phyloP scores from a whole-genome alignment of 768 basidiomycete species.

The Crepidotus variabilis region DNA sequence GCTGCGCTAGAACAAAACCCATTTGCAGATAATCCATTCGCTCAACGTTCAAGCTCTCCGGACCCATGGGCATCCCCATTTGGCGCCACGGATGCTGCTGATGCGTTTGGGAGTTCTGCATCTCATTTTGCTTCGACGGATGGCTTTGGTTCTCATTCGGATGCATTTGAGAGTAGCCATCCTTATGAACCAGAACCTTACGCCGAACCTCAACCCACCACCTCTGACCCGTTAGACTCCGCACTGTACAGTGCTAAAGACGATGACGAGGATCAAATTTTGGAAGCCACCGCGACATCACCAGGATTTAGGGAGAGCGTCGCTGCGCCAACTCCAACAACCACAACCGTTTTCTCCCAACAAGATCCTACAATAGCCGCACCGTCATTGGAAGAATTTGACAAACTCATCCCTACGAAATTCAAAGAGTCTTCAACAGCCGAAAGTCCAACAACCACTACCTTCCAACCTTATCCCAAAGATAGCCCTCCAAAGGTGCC shows the following conservation, averaged over 20 bases:
- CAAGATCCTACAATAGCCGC: not conserved
- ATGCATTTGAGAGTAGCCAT: conserved; percentile 18
- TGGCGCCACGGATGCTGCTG: conserved; percentile 27
- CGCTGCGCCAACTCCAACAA: conserved; percentile 11
- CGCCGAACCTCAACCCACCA: conserved; percentile 7
- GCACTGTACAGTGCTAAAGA: conserved; percentile 22
- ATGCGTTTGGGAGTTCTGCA: conserved; percentile 23
- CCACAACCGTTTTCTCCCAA: conserved; percentile 3
- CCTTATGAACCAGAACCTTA: not conserved
- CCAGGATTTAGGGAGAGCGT: conserved; percentile 58
- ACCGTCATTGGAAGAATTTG: not conserved
- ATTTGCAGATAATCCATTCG: conserved; percentile 62
- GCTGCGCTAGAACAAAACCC: conserved; percentile 69
- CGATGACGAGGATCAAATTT: conserved; percentile 31
- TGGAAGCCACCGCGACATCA: conserved; percentile 19
- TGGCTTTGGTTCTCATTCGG: conserved; percentile 19
- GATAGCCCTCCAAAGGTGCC: not conserved
- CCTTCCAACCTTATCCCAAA: not conserved
- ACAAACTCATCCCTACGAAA: not conserved
- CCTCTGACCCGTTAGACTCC: conserved; percentile 33
- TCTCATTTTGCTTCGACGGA: conserved; percentile 18
- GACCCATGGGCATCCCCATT: conserved; percentile 75
- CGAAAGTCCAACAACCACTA: not conserved
- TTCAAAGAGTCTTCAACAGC: not conserved
- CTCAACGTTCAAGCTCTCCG: conserved; percentile 53